These are phyloP conservation scores for Durusdinium trenchii DNA, from an alignment of 73 alveolate species.

Conservation along the genomic window DNA sequence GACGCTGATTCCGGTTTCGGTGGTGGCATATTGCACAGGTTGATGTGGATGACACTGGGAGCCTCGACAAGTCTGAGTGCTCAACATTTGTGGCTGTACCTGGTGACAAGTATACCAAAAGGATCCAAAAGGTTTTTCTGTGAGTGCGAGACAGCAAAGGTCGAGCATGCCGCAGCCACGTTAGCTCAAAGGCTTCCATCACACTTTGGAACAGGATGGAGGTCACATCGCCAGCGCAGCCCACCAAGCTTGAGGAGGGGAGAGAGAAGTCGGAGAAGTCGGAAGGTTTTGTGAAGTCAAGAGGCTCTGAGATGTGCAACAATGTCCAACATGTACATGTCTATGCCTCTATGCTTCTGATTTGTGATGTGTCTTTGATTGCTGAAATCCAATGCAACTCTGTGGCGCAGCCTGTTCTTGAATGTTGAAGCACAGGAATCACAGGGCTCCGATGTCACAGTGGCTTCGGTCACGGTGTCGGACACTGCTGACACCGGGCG, in stretches of 20 bases:
- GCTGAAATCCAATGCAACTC: not conserved
- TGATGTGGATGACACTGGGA: slow-evolving; percentile 88
- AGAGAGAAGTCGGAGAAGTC: not conserved
- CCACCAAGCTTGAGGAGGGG: slow-evolving; percentile 42
- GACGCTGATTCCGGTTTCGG: no score
- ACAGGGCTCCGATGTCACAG: slow-evolving; percentile 40
- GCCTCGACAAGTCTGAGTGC: slow-evolving; percentile 57
- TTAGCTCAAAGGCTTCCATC: not conserved
- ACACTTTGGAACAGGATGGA: not conserved
- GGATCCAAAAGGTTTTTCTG: no score
- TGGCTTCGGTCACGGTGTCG: not conserved
- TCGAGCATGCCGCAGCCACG: not conserved
- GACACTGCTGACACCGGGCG: slow-evolving; percentile 48
- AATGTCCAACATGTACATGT: not conserved
- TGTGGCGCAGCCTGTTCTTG: no score
- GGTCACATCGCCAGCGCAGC: not conserved
- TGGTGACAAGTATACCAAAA: not conserved
- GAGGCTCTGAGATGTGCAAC: not conserved
- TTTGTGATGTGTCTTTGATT: not conserved
- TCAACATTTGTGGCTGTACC: not conserved
- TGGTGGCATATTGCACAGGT: slow-evolving; percentile 35
- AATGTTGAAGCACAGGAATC: slow-evolving; percentile 30
- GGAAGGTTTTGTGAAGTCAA: not conserved
- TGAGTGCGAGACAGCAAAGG: not conserved
- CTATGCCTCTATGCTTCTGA: not conserved